These are phyloP conservation scores for Peziza echinospora DNA, from an alignment of 495 filamentous ascomycete genomes.

Conservation along the genomic window DNA sequence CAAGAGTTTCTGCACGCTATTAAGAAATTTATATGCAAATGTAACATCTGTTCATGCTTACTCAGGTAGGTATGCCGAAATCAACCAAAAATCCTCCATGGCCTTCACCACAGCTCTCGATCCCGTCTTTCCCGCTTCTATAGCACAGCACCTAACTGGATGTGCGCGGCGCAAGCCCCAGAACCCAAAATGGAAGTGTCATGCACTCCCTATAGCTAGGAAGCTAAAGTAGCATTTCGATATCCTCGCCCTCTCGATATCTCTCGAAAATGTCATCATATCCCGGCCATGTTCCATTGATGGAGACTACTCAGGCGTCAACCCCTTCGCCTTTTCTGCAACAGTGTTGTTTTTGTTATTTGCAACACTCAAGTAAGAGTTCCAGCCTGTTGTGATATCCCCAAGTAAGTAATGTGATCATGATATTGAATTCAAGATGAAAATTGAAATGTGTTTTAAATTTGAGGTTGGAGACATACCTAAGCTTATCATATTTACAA, in stretches of 20 bases:
- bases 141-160: too few relatives aligned
- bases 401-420: constrained; percentile 10
- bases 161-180: too few relatives aligned
- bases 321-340: background rate
- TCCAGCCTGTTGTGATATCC: constrained; percentile 48
- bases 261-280: background rate
- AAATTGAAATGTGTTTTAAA: background rate
- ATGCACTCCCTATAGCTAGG: background rate
- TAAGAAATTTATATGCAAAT: too few relatives aligned
- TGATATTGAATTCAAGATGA: too few relatives aligned
- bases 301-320: background rate
- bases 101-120: too few relatives aligned
- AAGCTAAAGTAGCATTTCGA: background rate
- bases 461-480: constrained; percentile 28
- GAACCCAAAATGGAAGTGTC: background rate
- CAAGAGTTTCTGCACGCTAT: too few relatives aligned
- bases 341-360: constrained; percentile 33
- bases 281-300: background rate
- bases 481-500: constrained; percentile 67
- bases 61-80: too few relatives aligned
- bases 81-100: too few relatives aligned
- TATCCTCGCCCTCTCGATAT: too few relatives aligned
- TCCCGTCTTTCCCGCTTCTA: too few relatives aligned
- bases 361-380: constrained; percentile 76
- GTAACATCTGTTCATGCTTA: too few relatives aligned